A percentile compares a stretch with the other conserved stretches of the same genome.
Evolutionary conservation across 129 eudicot species (phyloP).

Genomic region (Dittrichia graveolens): DNA sequence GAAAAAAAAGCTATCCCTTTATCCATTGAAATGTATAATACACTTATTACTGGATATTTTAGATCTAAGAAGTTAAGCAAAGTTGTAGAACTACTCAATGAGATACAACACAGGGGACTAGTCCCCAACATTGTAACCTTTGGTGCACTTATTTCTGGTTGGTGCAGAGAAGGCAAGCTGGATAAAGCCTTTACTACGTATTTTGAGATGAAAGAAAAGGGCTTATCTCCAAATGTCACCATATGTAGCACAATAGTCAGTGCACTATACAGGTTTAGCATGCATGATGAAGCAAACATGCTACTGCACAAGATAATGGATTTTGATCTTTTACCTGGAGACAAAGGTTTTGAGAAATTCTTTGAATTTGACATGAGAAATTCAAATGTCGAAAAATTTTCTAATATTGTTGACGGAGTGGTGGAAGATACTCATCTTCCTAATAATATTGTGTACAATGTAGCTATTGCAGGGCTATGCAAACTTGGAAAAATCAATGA

Average conservation of each 20-base stretch:
- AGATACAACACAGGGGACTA: constrained; percentile 51
- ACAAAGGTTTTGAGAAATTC: constrained; percentile 33
- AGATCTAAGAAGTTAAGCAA: constrained; percentile 37
- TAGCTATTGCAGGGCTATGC: constrained; percentile 72
- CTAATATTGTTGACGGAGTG: constrained; percentile 44
- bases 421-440: constrained; percentile 40
- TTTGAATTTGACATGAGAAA: constrained; percentile 36
- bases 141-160: constrained; percentile 82
- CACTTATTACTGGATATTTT: constrained; percentile 67
- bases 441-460: constrained; percentile 63
- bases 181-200: constrained; percentile 62
- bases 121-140: constrained; percentile 63
- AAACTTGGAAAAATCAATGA: constrained; percentile 66
- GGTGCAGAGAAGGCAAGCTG: constrained; percentile 68
- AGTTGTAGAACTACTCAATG: constrained; percentile 45
- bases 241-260: constrained; percentile 65
- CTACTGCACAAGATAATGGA: constrained; percentile 65
- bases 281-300: constrained; percentile 62
- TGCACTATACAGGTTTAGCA: constrained; percentile 62
- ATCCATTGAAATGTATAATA: constrained; percentile 67
- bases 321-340: constrained; percentile 43
- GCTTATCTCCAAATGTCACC: constrained; percentile 57
- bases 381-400: constrained; percentile 33
- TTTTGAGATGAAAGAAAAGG: constrained; percentile 70
- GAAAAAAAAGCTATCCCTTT: constrained; percentile 44